Evolutionary conservation across 139 green algal genomes (phyloP).

Genomic region (Pycnococcus provasolii): DNA sequence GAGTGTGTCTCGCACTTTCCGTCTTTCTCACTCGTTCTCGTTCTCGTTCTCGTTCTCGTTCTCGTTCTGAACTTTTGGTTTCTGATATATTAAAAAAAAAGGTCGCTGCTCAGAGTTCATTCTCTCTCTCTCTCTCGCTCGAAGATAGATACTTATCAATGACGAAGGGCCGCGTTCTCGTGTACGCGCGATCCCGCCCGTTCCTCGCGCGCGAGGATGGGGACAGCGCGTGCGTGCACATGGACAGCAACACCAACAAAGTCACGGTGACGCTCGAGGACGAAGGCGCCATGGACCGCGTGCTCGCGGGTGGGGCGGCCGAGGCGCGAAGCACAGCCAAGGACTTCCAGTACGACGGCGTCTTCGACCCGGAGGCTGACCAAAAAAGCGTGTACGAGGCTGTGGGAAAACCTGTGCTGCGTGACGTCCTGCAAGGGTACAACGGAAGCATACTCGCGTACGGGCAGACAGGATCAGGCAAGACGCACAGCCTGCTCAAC

Average conservation of each 20-base stretch:
- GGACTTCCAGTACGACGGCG: constrained; percentile 12
- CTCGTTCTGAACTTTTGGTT: no score
- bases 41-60: no score
- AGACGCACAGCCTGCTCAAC: constrained; percentile 29
- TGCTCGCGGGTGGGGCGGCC: constrained; percentile 4
- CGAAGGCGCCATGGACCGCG: constrained; percentile 6
- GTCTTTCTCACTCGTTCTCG: no score
- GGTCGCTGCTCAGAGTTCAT: no score
- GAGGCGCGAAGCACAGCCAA: background rate
- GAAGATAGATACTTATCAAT: no score
- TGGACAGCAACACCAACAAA: background rate
- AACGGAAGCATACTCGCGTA: constrained; percentile 30
- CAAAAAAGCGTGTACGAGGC: constrained; percentile 23
- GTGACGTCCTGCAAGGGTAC: constrained; percentile 21
- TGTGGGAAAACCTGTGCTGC: constrained; percentile 14
- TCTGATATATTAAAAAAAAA: no score
- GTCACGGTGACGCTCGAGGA: constrained; percentile 6
- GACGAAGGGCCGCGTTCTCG: background rate
- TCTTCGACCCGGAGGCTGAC: constrained; percentile 2
- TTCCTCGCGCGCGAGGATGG: constrained; percentile 8
- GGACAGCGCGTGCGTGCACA: background rate
- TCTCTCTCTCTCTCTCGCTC: no score
- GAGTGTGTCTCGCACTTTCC: no score
- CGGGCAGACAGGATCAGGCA: constrained; percentile 28
- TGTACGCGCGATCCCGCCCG: constrained; percentile 4